Evolutionary conservation across 331 rosid genomes (phyloP), one percentile per base, ranked within the genome.

Genomic region (Quercus lobata): DNA sequence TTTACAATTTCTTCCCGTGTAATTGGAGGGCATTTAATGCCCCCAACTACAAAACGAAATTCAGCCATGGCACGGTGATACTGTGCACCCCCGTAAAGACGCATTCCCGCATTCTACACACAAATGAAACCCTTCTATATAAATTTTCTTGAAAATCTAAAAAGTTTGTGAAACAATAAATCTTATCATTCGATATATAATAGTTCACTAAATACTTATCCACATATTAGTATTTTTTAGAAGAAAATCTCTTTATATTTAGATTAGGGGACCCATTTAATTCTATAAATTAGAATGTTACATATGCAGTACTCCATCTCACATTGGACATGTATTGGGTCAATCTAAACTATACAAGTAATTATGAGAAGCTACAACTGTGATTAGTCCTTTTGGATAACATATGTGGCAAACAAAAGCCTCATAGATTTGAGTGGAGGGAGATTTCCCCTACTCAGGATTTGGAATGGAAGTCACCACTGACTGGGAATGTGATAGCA

Each of bases 41-140:
- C 99, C 78, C 99, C 97, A 83, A 93, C 99, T 61, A 95, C 92
- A 89, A 95, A 95, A 63, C 97, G 98, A 60, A 95, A 95, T 85
- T 95, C 98, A 83, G 97, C 99, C 99, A 95, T 95, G 84, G 99
- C 99, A 79, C 98, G 96, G 66, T 95, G 99, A 88, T 95, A 95
- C 78, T 95, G 99, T 80, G 98, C 99, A 79, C 99, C 98, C 60
- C 99, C 99, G 86, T 95, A 95, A 70, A 95, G 92, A 69, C 97
- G 99, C 98, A 95, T 95, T 66, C 96, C 97, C 16, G 98, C 98
- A 83, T 95, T 95, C 99, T 95, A 76, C 55, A 85, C 4, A 57
- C 58, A 80, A 57, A 27, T 37, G 24, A 78, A 71, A 76, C 60
- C 22, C 71, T 24, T 34, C 52, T 25, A 58, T 17, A 30, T 69